Evolutionary conservation across 345 rosid genomes (phyloP), one percentile per base, ranked within the genome.

Genomic region (Brassica cretica): DNA sequence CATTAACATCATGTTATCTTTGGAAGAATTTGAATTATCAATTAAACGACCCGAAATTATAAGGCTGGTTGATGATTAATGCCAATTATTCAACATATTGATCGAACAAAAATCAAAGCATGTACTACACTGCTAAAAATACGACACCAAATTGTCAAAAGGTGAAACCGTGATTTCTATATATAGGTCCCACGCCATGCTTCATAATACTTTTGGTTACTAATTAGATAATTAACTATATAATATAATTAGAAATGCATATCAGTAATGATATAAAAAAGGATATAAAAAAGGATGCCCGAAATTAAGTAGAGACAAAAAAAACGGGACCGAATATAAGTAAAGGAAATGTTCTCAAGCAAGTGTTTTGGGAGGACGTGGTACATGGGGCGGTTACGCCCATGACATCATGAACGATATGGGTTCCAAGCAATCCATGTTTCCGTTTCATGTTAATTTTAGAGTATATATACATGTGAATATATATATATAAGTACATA

Each of bases 371-470:
- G 59, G 53, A n/a, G 56, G 58, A 53, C 3, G 58, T 6, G 19
- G 5, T 53, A 53, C 59, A 41, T 53, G 2, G 59, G 59, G 59
- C 75, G 63, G 82, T 79, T 79, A 69, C 82, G 53, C 30, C 51
- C 78, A 79, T 79, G 78, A 68, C 78, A 79, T 79, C 82, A 79
- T 79, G 71, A 37, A 74, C 75, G 66, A 35, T 69, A 74, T 74
- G 82, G 74, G 78, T 71, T 79, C 78, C 70, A 68, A 79, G 75
- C 46, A 51, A 51, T 68, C 19, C 74, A 66, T 79, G 74, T 68
- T 51, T 73, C 24, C n/a, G 16, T 67, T 68, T 68, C 51, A 79
- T 73, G 21, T 44, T 53, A 3, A 32, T 19, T 64, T 51, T 64
- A 15, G 25, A 32, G 16, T 64, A 29, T 29, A 59, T 46, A 53